Evolutionary conservation across 345 rosid species (phyloP).

Genomic region (Clarkia xantiana): DNA sequence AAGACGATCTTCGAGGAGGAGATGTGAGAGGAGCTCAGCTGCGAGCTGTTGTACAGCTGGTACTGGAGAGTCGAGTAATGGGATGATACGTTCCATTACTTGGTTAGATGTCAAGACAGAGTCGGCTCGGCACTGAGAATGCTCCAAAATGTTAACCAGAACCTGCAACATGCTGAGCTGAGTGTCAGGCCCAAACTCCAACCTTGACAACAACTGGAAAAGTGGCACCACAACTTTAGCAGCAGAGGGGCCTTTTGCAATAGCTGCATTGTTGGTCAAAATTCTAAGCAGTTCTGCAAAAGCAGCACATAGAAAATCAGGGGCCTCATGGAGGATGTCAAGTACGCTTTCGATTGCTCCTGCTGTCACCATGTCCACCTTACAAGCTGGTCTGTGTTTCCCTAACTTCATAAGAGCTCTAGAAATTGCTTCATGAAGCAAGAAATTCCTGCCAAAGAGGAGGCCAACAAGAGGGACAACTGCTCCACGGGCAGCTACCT

Average conservation of each 20-base stretch:
- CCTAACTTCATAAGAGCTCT: constrained; percentile 95
- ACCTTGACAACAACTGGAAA: constrained; percentile 52
- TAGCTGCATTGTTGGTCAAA: constrained; percentile 86
- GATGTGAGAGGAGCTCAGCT: constrained; percentile 95
- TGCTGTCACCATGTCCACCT: constrained; percentile 96
- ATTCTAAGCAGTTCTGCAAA: constrained; percentile 87
- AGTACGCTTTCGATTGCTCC: constrained; percentile 86
- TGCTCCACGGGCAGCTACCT: constrained; percentile 98
- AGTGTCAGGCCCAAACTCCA: constrained; percentile 87
- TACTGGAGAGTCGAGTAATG: constrained; percentile 82
- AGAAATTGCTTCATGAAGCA: constrained; percentile 93
- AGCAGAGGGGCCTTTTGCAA: constrained; percentile 90
- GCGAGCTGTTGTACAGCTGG: constrained; percentile 95
- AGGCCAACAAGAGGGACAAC: constrained; percentile 97
- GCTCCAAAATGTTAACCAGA: constrained; percentile 86
- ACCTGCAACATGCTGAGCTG: constrained; percentile 93
- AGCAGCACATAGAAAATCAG: constrained; percentile 87
- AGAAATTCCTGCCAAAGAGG: constrained; percentile 72
- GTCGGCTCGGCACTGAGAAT: constrained; percentile 90
- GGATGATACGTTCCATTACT: constrained; percentile 86
- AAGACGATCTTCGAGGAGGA: constrained; percentile 74
- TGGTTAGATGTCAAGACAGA: constrained; percentile 62
- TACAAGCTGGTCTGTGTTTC: constrained; percentile 94
- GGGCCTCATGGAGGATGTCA: constrained; percentile 86
- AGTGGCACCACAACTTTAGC: constrained; percentile 94